These are phyloP conservation scores for Fusarium newnesense DNA, from an alignment of 2,329 filamentous ascomycete genomes.

Conservation along the genomic window DNA sequence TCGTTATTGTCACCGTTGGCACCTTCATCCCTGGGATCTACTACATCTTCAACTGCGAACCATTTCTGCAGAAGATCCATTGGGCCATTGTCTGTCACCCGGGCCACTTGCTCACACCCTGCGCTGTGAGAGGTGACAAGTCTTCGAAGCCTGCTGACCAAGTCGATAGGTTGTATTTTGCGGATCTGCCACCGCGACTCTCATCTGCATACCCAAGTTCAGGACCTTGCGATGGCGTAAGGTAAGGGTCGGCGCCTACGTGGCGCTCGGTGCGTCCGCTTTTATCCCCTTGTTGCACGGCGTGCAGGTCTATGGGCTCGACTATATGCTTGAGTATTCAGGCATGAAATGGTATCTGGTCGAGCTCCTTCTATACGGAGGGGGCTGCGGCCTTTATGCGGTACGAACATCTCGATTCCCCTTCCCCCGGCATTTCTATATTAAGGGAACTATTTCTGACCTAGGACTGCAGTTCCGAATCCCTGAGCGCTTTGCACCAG, in stretches of 20 bases:
- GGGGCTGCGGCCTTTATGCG: neutral
- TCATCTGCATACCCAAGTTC: neutral
- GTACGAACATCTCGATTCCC: neutral
- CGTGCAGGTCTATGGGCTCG: neutral
- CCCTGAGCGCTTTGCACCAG: neutral
- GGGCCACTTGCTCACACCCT: rapidly evolving
- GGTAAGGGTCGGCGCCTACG: neutral
- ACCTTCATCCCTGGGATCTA: neutral
- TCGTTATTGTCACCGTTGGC: neutral
- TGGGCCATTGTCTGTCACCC: neutral
- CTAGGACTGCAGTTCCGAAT: neutral
- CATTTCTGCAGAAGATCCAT: neutral
- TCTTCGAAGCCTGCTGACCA: neutral
- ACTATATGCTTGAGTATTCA: neutral
- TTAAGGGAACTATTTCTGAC: too few species aligned
- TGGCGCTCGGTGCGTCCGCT: rapidly evolving
- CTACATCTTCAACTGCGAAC: neutral
- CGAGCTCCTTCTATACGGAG: neutral
- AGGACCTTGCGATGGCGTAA: neutral
- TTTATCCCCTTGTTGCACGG: neutral
- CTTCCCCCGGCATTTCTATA: too few species aligned
- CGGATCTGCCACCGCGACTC: neutral
- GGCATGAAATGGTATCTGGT: neutral
- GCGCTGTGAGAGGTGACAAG: neutral
- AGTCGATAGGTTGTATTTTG: neutral